A percentile compares a stretch with the other conserved stretches of the same genome.
Conservation (phyloP, 352 stramenopile genomes). For the Globisporangium okanoganense region DNA sequence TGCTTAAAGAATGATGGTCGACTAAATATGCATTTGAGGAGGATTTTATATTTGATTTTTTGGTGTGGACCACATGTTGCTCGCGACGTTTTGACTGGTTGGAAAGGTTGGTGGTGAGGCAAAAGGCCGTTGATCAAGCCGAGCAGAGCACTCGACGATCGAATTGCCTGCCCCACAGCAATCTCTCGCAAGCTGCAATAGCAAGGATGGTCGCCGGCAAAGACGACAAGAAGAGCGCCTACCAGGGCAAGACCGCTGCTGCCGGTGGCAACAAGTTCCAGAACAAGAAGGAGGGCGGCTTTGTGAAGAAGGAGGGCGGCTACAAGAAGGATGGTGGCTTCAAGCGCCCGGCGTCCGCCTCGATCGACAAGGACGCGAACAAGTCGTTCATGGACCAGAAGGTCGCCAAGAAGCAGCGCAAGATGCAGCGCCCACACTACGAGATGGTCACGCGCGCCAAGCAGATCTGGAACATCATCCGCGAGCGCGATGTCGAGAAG, state of each 20-base stretch:
- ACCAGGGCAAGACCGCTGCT: slow-evolving; percentile 10
- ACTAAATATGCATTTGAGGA: not conserved
- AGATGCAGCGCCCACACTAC: slow-evolving; percentile 93
- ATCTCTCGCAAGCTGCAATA: slow-evolving; percentile 2
- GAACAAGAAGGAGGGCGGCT: slow-evolving; percentile 4
- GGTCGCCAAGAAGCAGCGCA: slow-evolving; percentile 91
- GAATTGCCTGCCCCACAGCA: not conserved
- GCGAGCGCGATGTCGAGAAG: slow-evolving; percentile 83
- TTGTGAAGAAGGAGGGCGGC: not conserved
- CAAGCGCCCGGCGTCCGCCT: slow-evolving; percentile 47
- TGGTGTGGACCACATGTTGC: not conserved
- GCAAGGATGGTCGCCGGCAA: slow-evolving; percentile 12
- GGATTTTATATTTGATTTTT: not conserved
- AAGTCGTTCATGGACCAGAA: slow-evolving; percentile 88
- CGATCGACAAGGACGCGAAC: slow-evolving; percentile 50
- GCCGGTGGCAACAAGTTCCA: slow-evolving; percentile 10
- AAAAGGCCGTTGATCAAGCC: not conserved
- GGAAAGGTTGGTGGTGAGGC: slow-evolving; percentile 17
- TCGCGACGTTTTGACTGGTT: slow-evolving; percentile 10
- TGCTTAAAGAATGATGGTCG: slow-evolving; percentile 2
- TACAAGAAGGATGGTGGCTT: slow-evolving; percentile 4
- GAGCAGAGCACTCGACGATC: slow-evolving; percentile 8
- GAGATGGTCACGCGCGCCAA: slow-evolving; percentile 92
- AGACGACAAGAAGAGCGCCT: slow-evolving; percentile 16
- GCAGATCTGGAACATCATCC: slow-evolving; percentile 95